Evolutionary conservation across 208 protist genomes (phyloP), one percentile per base, ranked within the genome.

Genomic region (Wallacemonas collosoma): DNA sequence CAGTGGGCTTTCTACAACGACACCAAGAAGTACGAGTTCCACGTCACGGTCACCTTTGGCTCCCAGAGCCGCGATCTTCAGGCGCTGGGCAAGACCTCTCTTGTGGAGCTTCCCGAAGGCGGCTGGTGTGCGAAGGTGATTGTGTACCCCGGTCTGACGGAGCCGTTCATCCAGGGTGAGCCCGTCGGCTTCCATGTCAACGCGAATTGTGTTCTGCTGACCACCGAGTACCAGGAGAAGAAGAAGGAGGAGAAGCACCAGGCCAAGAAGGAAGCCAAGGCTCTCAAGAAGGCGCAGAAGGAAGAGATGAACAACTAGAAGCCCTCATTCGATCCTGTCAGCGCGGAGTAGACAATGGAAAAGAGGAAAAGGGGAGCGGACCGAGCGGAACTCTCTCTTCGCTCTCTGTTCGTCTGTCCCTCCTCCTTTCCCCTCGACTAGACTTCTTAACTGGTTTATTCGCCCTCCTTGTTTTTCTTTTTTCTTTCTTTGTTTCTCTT

Each of bases 1-100:
- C 68, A 76, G 63, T 89, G 84, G 84, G 80, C 80, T 3, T 89
- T 76, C 78, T 89, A 89, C 77, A 89, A 86, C 69, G 84, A 89
- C 75, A 79, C 80, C 41, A 81, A 68, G 65, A 74, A 72, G 17
- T 84, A 80, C 65, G 77, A 89, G 43, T 81, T 89, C 58, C 73
- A 86, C 72, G 48, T 89, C 40, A 81, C 68, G 3, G 72, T 80
- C 47, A 72, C 71, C 70, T 86, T 89, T 62, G 63, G 73, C 63
- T 43, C 67, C 17, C 55, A 72, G 56, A 76, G 64, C 64, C 38
- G 66, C 41, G 62, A 83, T 12, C 69, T 88, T 15, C 53, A 72
- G 12, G 68, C 78, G 15, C 77, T 87, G 43, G 83, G 76, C 54
- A 77, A 76, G 45, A 88, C 79, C 2, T 73, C 64, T 2, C 44